These are phyloP conservation scores for Sclerotinia minor DNA, from an alignment of 2,329 filamentous ascomycete species.

Conservation along the genomic window DNA sequence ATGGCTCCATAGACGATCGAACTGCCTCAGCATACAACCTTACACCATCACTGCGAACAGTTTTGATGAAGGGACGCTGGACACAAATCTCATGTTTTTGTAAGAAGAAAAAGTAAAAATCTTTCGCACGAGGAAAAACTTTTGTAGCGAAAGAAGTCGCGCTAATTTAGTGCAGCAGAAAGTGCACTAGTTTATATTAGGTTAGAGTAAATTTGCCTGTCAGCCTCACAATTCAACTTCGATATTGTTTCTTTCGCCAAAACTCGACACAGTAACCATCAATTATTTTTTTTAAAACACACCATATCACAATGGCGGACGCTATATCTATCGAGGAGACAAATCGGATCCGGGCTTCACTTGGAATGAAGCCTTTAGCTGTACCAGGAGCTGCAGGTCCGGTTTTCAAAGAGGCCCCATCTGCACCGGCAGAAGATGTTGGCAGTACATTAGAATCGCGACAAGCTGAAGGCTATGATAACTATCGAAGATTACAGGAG, in stretches of 20 bases:
- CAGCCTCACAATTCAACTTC: constrained; percentile 4
- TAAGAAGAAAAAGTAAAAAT: constrained; percentile 43
- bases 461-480: constrained; percentile 70
- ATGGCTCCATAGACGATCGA: constrained; percentile 86
- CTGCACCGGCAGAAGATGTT: constrained; percentile 59
- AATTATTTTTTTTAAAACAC: not conserved
- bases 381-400: constrained; percentile 68
- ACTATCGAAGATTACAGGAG: constrained; percentile 65
- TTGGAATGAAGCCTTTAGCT: constrained; percentile 87
- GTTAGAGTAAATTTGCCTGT: constrained; percentile 5
- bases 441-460: constrained; percentile 83
- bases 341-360: constrained; percentile 84
- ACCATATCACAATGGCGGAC: constrained; percentile 47
- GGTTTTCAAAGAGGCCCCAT: constrained; percentile 52
- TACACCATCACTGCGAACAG: constrained; percentile 53
- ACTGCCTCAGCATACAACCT: constrained; percentile 81
- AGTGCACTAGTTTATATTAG: not conserved
- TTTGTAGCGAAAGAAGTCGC: constrained; percentile 27
- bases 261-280: constrained; percentile 3
- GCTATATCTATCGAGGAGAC: constrained; percentile 84
- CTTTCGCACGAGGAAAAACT: constrained; percentile 39
- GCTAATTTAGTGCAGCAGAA: constrained; percentile 18
- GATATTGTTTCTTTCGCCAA: constrained; percentile 15
- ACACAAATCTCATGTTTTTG: constrained; percentile 77
- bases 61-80: constrained; percentile 75